Percentiles rank a stretch among this genome's conserved stretches.
Evolutionary conservation across 176 grass and related monocot species (phyloP).

Genomic region (Oryza glaberrima): DNA sequence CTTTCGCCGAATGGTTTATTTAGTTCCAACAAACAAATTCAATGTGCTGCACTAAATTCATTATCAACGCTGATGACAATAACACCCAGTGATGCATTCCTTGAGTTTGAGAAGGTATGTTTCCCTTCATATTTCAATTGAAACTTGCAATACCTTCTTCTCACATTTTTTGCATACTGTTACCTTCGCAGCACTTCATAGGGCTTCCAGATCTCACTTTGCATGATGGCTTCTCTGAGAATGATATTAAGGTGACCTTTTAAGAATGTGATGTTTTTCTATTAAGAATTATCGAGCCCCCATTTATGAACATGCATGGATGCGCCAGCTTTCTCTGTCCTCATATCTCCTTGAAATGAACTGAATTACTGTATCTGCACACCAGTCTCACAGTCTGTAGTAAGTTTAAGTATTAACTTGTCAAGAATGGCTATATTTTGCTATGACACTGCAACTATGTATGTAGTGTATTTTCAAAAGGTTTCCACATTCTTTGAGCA

Average conservation of each 20-base stretch:
- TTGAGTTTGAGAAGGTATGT: constrained; percentile 85
- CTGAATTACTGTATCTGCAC: constrained; percentile 23
- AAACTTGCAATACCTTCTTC: constrained; percentile 32
- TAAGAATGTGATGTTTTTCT: constrained; percentile 37
- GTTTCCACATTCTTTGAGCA: background rate
- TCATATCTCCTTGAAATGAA: constrained; percentile 3
- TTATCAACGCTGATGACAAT: constrained; percentile 90
- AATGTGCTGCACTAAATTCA: constrained; percentile 64
- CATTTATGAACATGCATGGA: constrained; percentile 4
- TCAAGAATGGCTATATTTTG: background rate
- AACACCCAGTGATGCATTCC: constrained; percentile 83
- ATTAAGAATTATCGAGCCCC: background rate
- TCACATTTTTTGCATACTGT: constrained; percentile 37
- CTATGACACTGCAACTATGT: background rate
- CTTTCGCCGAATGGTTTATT: constrained; percentile 76
- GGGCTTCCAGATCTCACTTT: constrained; percentile 67
- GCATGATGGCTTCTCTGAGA: constrained; percentile 78
- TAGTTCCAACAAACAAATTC: constrained; percentile 64
- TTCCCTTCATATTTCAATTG: constrained; percentile 35
- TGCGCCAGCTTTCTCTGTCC: background rate
- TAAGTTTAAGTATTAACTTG: background rate
- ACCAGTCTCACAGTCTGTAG: background rate
- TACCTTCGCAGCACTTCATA: constrained; percentile 74
- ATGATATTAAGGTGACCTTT: constrained; percentile 79
- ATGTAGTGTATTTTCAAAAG: constrained; percentile 16